A percentile compares a stretch with the other conserved stretches of the same genome.
Evolutionary conservation across 768 basidiomycete genomes (phyloP).

Genomic region (Mycena venus): DNA sequence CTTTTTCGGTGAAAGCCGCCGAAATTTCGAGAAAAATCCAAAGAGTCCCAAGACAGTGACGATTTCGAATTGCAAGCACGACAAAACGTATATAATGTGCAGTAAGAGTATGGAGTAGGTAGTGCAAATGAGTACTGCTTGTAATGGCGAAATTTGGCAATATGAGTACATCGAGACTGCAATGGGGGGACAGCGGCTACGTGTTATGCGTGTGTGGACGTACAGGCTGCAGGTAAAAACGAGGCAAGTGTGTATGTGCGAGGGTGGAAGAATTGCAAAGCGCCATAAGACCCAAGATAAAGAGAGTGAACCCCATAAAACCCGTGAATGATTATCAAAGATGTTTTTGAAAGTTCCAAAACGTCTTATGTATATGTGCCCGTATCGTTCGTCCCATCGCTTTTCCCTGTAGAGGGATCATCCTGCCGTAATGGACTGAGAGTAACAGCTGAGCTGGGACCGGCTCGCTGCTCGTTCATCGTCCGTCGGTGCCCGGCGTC

Average conservation of each 20-base stretch:
- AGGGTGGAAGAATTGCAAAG: not conserved
- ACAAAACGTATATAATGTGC: too few species aligned
- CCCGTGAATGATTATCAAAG: conserved; percentile 7
- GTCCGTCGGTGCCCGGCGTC: conserved; percentile 7
- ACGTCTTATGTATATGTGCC: conserved; percentile 17
- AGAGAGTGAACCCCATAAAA: conserved; percentile 3
- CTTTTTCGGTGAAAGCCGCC: not conserved
- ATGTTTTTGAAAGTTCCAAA: not conserved
- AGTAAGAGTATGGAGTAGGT: too few species aligned
- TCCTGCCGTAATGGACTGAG: not conserved
- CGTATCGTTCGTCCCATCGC: not conserved
- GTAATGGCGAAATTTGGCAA: too few species aligned
- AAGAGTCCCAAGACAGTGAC: too few species aligned
- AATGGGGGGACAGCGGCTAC: not conserved
- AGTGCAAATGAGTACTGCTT: too few species aligned
- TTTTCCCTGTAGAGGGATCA: not conserved
- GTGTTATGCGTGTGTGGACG: conserved; percentile 14
- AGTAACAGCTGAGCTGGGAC: not conserved
- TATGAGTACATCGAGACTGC: not conserved
- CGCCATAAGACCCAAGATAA: conserved; percentile 12
- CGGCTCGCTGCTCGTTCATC: conserved; percentile 10
- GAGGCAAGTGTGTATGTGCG: not conserved
- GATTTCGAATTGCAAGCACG: too few species aligned
- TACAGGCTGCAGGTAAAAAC: not conserved
- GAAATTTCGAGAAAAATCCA: not conserved